These are phyloP conservation scores for Penicillium crustosum DNA, from an alignment of 2,329 filamentous ascomycete genomes.

Conservation along the genomic window DNA sequence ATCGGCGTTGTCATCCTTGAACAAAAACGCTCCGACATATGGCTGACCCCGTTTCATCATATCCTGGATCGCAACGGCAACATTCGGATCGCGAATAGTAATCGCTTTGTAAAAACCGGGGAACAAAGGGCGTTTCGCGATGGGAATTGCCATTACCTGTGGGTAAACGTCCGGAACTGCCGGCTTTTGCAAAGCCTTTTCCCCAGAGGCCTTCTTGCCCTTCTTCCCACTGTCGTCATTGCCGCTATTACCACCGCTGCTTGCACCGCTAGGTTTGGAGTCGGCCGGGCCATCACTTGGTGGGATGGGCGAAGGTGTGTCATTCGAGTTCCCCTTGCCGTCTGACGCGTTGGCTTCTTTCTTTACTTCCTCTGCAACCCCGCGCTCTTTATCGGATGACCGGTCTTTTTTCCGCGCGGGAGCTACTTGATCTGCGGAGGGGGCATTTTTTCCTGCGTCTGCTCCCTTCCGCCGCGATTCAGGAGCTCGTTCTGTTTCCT, in stretches of 20 bases:
- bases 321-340: conserved; percentile 50
- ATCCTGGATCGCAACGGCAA: conserved; percentile 88
- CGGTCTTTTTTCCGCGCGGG: conserved; percentile 43
- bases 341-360: conserved; percentile 41
- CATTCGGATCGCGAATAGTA: conserved; percentile 89
- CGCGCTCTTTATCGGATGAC: conserved; percentile 39
- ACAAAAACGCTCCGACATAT: conserved; percentile 93
- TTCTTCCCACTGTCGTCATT: conserved; percentile 67
- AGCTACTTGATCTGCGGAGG: conserved; percentile 28
- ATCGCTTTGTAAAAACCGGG: conserved; percentile 99
- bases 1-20: conserved; percentile 94
- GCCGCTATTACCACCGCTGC: conserved; percentile 46
- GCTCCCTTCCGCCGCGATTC: conserved; percentile 44
- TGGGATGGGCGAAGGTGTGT: conserved; percentile 48
- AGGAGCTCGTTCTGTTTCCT: conserved; percentile 47
- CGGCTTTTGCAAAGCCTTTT: conserved; percentile 80
- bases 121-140: conserved; percentile 88
- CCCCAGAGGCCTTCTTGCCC: conserved; percentile 66
- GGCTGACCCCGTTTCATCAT: conserved; percentile 96
- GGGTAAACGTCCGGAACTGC: conserved; percentile 93
- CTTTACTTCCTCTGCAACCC: conserved; percentile 42
- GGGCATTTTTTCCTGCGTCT: conserved; percentile 35
- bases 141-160: conserved; percentile 95
- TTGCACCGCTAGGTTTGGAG: conserved; percentile 57
- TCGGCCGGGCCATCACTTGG: conserved; percentile 37